Evolutionary conservation across 768 basidiomycete genomes (phyloP).

Genomic region (Mycena latifolia): DNA sequence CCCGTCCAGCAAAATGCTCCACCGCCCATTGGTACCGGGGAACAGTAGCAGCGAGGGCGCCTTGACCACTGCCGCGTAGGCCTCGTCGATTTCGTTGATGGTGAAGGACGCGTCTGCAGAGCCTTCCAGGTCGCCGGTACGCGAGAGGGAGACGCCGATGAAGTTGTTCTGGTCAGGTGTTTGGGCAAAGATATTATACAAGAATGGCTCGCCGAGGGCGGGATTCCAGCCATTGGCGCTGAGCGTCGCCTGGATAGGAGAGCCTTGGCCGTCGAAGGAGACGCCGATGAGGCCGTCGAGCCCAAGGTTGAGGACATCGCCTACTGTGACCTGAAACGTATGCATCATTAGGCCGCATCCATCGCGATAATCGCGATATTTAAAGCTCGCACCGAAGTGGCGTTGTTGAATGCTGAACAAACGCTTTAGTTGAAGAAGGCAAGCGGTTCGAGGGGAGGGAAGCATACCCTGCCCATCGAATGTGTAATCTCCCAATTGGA

Average conservation of each 20-base stretch:
- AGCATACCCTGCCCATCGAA: background rate
- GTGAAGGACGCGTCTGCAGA: background rate
- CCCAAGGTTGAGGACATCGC: background rate
- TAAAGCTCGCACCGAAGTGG: background rate
- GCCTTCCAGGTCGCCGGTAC: background rate
- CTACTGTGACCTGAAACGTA: too few species aligned
- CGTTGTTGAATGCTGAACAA: background rate
- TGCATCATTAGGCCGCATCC: too few species aligned
- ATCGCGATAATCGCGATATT: too few species aligned
- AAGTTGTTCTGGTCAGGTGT: background rate
- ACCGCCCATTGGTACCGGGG: background rate
- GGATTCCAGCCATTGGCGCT: background rate
- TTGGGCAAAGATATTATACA: background rate
- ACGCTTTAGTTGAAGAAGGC: too few species aligned
- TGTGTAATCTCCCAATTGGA: background rate
- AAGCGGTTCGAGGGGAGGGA: too few species aligned
- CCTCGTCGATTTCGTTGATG: background rate
- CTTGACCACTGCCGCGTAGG: background rate
- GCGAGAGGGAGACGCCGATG: background rate
- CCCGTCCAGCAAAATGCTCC: background rate
- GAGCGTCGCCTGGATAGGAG: background rate
- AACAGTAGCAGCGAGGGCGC: background rate
- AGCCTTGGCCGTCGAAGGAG: background rate
- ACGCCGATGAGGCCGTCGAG: conserved; percentile 6
- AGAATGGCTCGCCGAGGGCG: background rate